phyloP scores from a whole-genome alignment of 2,329 filamentous ascomycete species.

The Fusarium poae region DNA sequence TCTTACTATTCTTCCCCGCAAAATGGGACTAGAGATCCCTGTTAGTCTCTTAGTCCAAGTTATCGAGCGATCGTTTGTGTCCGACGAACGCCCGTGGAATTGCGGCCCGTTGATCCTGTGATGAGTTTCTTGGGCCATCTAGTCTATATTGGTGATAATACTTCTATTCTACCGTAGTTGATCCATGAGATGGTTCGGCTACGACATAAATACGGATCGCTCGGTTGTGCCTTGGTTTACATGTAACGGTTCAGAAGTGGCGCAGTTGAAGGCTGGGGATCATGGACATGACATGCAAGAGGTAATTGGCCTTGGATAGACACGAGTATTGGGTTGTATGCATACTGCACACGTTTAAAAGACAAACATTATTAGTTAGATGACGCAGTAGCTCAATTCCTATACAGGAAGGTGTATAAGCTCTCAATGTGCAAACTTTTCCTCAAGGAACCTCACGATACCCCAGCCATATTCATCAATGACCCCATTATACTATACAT shows the following conservation, averaged over 20 bases:
- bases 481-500: slow-evolving; percentile 18
- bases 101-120: slow-evolving; percentile 35
- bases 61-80: slow-evolving; percentile 38
- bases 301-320: not conserved
- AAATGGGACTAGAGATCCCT: slow-evolving; percentile 12
- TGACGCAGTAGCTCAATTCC: slow-evolving; percentile 28
- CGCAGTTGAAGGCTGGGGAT: slow-evolving; percentile 2
- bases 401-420: slow-evolving; percentile 30
- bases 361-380: slow-evolving; percentile 17
- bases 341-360: slow-evolving; percentile 24
- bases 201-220: not conserved
- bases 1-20: slow-evolving; percentile 34
- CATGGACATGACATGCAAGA: not conserved
- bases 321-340: slow-evolving; percentile 23
- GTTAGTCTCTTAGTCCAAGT: slow-evolving; percentile 9
- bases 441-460: slow-evolving; percentile 6
- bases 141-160: not conserved
- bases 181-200: not conserved
- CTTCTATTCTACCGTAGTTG: not conserved
- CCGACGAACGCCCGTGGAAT: slow-evolving; percentile 39
- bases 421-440: slow-evolving; percentile 1
- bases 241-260: slow-evolving; percentile 1
- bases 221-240: slow-evolving; percentile 2
- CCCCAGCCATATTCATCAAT: slow-evolving; percentile 6
- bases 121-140: slow-evolving; percentile 29